A percentile compares a stretch with the other conserved stretches of the same genome.
These are phyloP conservation scores for Echeveria elegans DNA, from an alignment of 164 flowering plant genomes.

Conservation along the genomic window DNA sequence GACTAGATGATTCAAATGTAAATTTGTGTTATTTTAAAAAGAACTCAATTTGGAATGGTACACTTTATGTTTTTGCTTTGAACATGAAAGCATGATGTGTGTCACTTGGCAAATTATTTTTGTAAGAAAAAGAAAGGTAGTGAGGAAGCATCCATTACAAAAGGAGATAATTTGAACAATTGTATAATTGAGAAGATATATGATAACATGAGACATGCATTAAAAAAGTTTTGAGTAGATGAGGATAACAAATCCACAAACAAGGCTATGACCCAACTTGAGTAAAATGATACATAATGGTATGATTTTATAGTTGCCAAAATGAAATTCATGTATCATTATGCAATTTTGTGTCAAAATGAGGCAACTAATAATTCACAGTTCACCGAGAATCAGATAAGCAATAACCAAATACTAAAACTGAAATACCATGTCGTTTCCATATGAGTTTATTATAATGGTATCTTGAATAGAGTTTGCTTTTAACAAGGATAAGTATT, in stretches of 20 bases:
- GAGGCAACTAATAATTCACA: too few species aligned
- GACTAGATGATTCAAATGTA: neutral
- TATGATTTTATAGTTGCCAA: too few species aligned
- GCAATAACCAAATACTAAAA: too few species aligned
- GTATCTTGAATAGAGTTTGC: too few species aligned
- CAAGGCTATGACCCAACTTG: too few species aligned
- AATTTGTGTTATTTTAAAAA: too few species aligned
- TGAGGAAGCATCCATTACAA: neutral
- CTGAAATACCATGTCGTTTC: too few species aligned
- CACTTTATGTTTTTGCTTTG: neutral
- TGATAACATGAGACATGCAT: neutral
- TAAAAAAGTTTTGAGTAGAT: neutral
- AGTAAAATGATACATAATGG: neutral
- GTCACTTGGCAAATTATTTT: neutral
- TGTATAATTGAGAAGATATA: neutral
- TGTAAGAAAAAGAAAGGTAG: neutral
- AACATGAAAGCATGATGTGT: neutral
- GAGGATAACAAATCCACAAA: neutral
- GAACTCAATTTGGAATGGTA: neutral
- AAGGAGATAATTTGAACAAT: neutral
- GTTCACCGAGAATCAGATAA: too few species aligned
- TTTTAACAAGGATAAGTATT: too few species aligned
- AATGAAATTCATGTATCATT: too few species aligned
- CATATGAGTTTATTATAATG: too few species aligned
- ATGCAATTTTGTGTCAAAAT: too few species aligned